Evolutionary conservation across 495 filamentous ascomycete species (phyloP).

Genomic region (Lophium mytilinum): DNA sequence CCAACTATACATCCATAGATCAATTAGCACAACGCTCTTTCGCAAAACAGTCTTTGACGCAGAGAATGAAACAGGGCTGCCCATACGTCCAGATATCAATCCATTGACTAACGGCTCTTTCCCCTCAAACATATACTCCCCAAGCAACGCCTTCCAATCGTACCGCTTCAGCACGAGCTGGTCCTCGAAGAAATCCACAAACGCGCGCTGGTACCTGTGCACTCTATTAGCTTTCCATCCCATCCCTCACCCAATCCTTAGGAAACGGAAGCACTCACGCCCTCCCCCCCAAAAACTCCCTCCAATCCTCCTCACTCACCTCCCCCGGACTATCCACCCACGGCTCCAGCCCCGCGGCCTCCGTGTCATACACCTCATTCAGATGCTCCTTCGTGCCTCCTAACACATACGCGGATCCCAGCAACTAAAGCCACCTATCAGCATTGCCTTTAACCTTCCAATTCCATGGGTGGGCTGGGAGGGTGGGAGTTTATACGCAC

Average conservation of each 20-base stretch:
- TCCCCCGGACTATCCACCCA: constrained; percentile 83
- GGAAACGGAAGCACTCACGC: constrained; percentile 36
- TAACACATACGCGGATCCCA: constrained; percentile 76
- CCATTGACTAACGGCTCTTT: constrained; percentile 70
- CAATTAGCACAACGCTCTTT: not conserved
- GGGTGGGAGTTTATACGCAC: constrained; percentile 38
- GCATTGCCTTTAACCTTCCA: too few relatives aligned
- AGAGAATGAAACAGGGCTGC: not conserved
- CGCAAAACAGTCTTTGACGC: too few relatives aligned
- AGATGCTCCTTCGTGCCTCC: constrained; percentile 66
- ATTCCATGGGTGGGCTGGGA: too few relatives aligned
- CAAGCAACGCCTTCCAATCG: constrained; percentile 72
- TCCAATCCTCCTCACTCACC: constrained; percentile 75
- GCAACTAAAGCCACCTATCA: constrained; percentile 38
- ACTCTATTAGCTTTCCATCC: not conserved
- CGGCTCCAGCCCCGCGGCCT: constrained; percentile 61
- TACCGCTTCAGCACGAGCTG: constrained; percentile 66
- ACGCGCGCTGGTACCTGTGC: constrained; percentile 74
- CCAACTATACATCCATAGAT: constrained; percentile 49
- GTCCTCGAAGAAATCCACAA: constrained; percentile 88
- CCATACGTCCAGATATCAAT: constrained; percentile 68
- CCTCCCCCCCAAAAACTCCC: constrained; percentile 66
- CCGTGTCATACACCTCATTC: constrained; percentile 68
- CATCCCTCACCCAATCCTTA: too few relatives aligned
- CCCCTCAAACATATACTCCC: constrained; percentile 67